phyloP scores from a whole-genome alignment of 495 filamentous ascomycete genomes.

The Neurospora sublineolata region DNA sequence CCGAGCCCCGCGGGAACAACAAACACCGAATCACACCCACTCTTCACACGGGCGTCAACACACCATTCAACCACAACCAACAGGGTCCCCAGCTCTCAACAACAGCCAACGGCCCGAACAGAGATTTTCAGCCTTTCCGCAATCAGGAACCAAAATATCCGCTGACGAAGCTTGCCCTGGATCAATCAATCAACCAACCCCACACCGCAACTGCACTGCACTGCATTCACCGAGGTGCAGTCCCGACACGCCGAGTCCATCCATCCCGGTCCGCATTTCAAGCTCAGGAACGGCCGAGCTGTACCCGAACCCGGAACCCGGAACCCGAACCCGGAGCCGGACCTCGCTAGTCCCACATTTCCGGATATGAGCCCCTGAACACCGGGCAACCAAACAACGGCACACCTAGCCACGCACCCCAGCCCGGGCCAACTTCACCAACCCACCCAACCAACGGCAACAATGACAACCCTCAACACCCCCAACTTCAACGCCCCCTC shows the following conservation, averaged over 20 bases:
- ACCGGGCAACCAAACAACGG: not conserved
- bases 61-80: not conserved
- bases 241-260: not conserved
- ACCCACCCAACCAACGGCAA: not conserved
- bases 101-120: not conserved
- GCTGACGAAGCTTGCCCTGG: not conserved
- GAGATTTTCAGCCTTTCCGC: not conserved
- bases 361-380: not conserved
- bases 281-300: not conserved
- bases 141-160: not conserved
- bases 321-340: not conserved
- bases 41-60: not conserved
- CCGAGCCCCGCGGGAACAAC: not conserved
- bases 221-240: not conserved
- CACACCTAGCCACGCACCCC: too few species aligned
- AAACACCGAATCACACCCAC: not conserved
- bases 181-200: not conserved
- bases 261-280: not conserved
- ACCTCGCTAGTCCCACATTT: not conserved
- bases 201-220: not conserved
- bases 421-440: not conserved
- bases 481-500: conserved; percentile 9
- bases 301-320: not conserved
- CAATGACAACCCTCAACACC: not conserved
- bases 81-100: not conserved